Evolutionary conservation across 352 stramenopile genomes (phyloP), one percentile per base, ranked within the genome.

Genomic region (Phytophthora rubi): DNA sequence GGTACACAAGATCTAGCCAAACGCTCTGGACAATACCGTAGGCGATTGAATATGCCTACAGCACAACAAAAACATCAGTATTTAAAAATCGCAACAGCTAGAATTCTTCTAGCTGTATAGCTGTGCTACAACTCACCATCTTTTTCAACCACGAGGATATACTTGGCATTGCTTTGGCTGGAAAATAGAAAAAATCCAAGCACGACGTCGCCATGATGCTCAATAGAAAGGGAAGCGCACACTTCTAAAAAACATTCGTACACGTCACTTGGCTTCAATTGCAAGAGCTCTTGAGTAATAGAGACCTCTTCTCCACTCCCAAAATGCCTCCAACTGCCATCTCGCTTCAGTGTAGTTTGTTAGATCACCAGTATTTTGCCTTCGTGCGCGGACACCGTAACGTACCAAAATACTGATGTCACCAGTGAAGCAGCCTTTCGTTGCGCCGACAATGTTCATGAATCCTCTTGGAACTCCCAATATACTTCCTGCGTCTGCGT

Each of bases 81-180:
- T 52, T 5, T 26, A n/a, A 3, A 16, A 44, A 4, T 18, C 18
- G 42, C 15, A 48, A 48, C 6, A 48, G 16, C 42, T 18, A 48
- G 13, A 23, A 48, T 23, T 7, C 37, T 0, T 18, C 5, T 23
- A 21, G 16, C 16, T 12, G 15, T 10, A 9, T 23, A 21, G 8
- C 28, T 30, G 2, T 16, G 10, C 0, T 37, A 62, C n/a, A 8
- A 49, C 62, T 23, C 71, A 96, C 96, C 95, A 53, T 99, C 96
- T 72, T 99, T 99, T 73, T 99, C 96, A 42, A 99, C 82, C 3
- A 99, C 90, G 6, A 99, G 52, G 62, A 99, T 98, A 62, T 73
- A 98, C 42, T 80, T 77, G 23, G 95, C 93, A 60, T 90, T 76
- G 52, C 82, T 92, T 62, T 61, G 58, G 12, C 88, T 96, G 45